Base-by-base conservation (phyloP, 768 basidiomycete genomes). In the Panaeolus cyanescens region DNA sequence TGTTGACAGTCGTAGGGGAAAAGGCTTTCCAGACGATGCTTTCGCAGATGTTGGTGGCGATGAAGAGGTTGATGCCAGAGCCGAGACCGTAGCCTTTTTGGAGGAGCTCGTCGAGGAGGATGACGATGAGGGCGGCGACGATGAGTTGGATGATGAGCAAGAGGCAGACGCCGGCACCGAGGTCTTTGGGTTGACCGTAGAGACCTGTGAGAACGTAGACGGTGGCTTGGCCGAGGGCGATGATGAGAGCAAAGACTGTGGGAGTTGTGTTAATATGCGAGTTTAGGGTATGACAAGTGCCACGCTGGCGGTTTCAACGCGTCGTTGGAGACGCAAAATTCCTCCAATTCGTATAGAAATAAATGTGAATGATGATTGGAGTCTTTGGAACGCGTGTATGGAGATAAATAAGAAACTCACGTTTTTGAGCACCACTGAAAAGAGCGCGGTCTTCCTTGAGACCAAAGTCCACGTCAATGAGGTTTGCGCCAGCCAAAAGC, bases 21-120 rank as follows among this genome's bases (percentile, higher is more conserved):
- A 99, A 99, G 1, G 96, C 97, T 72, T 99, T 99, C 96, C 96
- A 99, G 72, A 99, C 88, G 79, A 99, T 99, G 64, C 91, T 93
- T 76, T 99, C 97, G 77, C 96, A 99, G 68, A 99, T 99, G 83
- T 99, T 99, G 80, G 97, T 99, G 4, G 96, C 97, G 69, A 99
- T 97, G 85, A 99, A 99, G 60, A 99, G 90, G 60, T 95, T 96
- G 77, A 99, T 98, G 64, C 97, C 97, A 4, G 94, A 96, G 60
- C 97, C 97, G 64, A 99, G 93, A 72, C 97, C 96, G 75, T 99
- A 99, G 40, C 96, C 97, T 74, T 99, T 99, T 70, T 98, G 96
- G 66, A 99, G 92, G 63, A 99, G 93, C 76, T 99, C 96, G 72
- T 99, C 96, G 67, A 99, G 93, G 66, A 99, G 89, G 68, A 98